Percentiles rank a stretch among this genome's conserved stretches.
Evolutionary conservation across 805 yeast genomes (phyloP).

Genomic region (Maudiozyma turicensis): DNA sequence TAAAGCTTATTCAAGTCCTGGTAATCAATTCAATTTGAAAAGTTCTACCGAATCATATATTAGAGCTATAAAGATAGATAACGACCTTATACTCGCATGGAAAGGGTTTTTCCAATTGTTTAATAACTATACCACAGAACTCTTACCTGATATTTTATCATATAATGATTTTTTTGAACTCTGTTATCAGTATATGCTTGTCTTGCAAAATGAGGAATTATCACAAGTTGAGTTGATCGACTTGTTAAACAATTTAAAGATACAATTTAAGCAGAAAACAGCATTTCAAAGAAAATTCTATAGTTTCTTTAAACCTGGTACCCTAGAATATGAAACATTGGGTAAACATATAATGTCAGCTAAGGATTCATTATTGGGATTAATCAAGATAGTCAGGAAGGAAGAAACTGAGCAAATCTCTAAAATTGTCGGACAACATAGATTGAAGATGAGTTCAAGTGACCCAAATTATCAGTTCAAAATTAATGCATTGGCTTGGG

Average conservation of each 20-base stretch:
- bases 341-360: constrained; percentile 41
- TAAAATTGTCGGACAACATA: constrained; percentile 35
- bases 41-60: constrained; percentile 30
- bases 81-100: constrained; percentile 59
- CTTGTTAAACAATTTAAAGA: constrained; percentile 39
- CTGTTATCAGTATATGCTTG: constrained; percentile 35
- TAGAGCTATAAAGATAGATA: constrained; percentile 41
- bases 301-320: constrained; percentile 45
- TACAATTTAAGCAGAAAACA: constrained; percentile 27
- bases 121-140: constrained; percentile 22
- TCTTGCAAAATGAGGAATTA: constrained; percentile 35
- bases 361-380: constrained; percentile 35
- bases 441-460: constrained; percentile 38
- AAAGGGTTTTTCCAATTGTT: constrained; percentile 57
- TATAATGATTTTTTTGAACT: constrained; percentile 37
- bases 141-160: constrained; percentile 29
- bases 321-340: constrained; percentile 42
- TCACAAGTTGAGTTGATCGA: constrained; percentile 40
- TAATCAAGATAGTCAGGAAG: constrained; percentile 32
- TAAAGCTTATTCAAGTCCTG: constrained; percentile 45
- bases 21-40: constrained; percentile 4
- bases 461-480: constrained; percentile 34
- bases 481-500: constrained; percentile 35
- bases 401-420: constrained; percentile 36
- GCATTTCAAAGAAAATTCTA: constrained; percentile 37